Conservation (phyloP, 75 land plant species). For the Larix kaempferi region DNA sequence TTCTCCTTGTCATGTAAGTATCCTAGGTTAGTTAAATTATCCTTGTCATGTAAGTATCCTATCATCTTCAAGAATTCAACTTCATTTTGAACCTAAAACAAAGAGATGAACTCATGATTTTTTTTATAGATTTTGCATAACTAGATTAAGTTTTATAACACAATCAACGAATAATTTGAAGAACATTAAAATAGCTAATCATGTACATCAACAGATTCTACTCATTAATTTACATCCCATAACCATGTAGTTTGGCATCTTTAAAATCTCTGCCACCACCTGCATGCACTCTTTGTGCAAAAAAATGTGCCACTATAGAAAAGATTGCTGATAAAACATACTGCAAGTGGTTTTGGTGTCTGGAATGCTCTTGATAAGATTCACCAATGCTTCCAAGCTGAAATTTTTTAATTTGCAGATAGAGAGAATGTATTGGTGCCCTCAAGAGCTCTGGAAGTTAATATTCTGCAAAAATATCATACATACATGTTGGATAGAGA, state of each 20-base stretch:
- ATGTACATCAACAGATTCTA: background rate
- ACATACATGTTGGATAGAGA: constrained; percentile 86
- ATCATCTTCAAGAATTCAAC: constrained; percentile 84
- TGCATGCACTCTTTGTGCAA: background rate
- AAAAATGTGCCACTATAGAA: background rate
- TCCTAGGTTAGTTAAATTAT: constrained; percentile 88
- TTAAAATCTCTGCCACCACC: background rate
- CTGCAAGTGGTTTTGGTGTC: constrained; percentile 88
- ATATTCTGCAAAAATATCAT: constrained; percentile 90
- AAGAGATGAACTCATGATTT: background rate
- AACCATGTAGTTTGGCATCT: background rate
- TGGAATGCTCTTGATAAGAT: constrained; percentile 85
- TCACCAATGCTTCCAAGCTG: constrained; percentile 74
- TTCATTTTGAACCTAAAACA: constrained; percentile 87
- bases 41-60: constrained; percentile 89
- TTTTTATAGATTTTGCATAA: background rate
- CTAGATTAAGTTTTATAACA: background rate
- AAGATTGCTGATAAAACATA: constrained; percentile 26
- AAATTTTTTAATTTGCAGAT: constrained; percentile 92
- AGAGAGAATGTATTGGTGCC: constrained; percentile 89
- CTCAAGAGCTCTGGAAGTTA: constrained; percentile 94
- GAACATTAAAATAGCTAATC: background rate
- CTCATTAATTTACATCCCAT: background rate
- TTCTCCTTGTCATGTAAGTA: too few relatives aligned
- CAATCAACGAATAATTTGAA: background rate